Evolutionary conservation across 345 rosid species (phyloP).

Genomic region (Gynandropsis gynandra): DNA sequence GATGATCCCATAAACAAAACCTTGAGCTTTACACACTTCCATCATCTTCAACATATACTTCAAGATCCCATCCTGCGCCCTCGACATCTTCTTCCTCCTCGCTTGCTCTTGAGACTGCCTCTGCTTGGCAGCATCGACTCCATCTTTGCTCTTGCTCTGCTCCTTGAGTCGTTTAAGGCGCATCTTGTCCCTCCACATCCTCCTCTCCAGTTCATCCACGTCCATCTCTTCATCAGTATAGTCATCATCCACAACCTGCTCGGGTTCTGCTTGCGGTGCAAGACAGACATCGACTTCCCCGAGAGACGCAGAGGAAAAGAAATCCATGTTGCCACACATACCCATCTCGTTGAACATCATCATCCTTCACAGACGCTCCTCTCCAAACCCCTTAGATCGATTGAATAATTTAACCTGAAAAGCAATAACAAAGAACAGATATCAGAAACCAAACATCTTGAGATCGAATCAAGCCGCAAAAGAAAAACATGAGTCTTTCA

Average conservation of each 20-base stretch:
- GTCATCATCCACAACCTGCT: conserved; percentile 55
- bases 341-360: conserved; percentile 62
- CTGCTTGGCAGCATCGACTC: conserved; percentile 49
- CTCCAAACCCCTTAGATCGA: too few species aligned
- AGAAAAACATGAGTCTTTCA: too few species aligned
- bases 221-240: conserved; percentile 62
- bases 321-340: conserved; percentile 52
- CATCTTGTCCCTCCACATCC: conserved; percentile 79
- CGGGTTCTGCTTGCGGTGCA: conserved; percentile 30
- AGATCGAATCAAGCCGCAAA: too few species aligned
- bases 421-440: too few species aligned
- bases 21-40: conserved; percentile 86
- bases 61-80: conserved; percentile 80
- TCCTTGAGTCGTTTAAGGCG: conserved; percentile 59
- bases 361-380: conserved; percentile 17
- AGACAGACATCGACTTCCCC: conserved; percentile 19
- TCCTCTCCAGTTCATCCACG: conserved; percentile 68
- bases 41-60: conserved; percentile 88
- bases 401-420: too few species aligned
- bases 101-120: conserved; percentile 77
- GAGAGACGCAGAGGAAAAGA: conserved; percentile 41
- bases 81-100: conserved; percentile 76
- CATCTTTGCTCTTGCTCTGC: conserved; percentile 50
- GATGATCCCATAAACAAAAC: conserved; percentile 78
- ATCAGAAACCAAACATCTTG: too few species aligned